Evolutionary conservation across 805 yeast species (phyloP), one percentile per base, ranked within the genome.

Genomic region (Metschnikowia dekortorum): DNA sequence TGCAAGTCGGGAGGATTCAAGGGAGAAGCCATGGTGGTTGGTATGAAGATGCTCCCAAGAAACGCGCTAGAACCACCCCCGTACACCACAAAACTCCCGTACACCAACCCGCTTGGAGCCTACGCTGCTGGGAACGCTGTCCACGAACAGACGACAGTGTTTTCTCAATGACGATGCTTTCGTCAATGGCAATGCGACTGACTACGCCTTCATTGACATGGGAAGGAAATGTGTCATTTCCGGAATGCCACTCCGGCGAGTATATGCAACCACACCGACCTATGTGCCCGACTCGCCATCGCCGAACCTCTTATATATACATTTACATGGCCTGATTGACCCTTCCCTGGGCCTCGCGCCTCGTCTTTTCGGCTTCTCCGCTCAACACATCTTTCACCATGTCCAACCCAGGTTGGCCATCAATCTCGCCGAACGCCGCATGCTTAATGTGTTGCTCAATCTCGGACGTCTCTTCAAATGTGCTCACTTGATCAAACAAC

Each of bases 401-500:
- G 14, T 67, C 64, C 44, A 74, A 65, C 13, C 78, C 78, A 0
- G 78, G 76, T 53, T 71, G 68, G 34, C 75, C 73, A 39, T 67
- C 59, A 50, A 71, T 62, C 53, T 73, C 72, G 34, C 78, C 77
- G 44, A 64, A 62, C 2, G 68, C 69, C 26, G 64, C 64, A 53
- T 74, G 76, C 39, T 63, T 60, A 42, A 74, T 65, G 49, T 67
- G 46, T 16, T 58, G 61, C 56, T 73, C 76, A 52, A 64, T 70
- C 32, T 52, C 56, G 41, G 65, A 61, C 32, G 61, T 56, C 36
- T 61, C 61, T 45, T 71, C 62, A 49, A 58, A 64, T 30, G 67
- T 61, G 55, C 63, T 62, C 16, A 63, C 59, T 43, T 57, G 57
- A 8, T 73, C 70, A 9, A 62, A 60, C 46, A 73, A 62, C 61